phyloP scores from a whole-genome alignment of 2,329 filamentous ascomycete species.

The Aspergillus pseudoviridinutans region DNA sequence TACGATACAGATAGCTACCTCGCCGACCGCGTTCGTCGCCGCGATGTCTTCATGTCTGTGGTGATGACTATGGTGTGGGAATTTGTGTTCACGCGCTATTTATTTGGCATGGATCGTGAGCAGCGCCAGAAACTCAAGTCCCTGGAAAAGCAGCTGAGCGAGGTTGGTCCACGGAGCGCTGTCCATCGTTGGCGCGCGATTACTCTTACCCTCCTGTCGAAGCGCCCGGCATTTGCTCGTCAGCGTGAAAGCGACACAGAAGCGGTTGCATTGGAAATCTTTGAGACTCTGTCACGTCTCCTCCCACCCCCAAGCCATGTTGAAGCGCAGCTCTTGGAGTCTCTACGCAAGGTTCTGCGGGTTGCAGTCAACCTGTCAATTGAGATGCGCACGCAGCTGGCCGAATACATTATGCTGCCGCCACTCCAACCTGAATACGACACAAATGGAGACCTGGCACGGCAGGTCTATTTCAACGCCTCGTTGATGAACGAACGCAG shows the following conservation, averaged over 20 bases:
- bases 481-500: slow-evolving; percentile 91
- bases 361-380: slow-evolving; percentile 87
- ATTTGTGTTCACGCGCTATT: slow-evolving; percentile 94
- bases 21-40: slow-evolving; percentile 77
- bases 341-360: slow-evolving; percentile 80
- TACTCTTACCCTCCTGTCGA: slow-evolving; percentile 82
- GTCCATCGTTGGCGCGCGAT: slow-evolving; percentile 97
- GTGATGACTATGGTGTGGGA: slow-evolving; percentile 99
- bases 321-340: slow-evolving; percentile 74
- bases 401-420: slow-evolving; percentile 98
- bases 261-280: slow-evolving; percentile 89
- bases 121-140: slow-evolving; percentile 96
- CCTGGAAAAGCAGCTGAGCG: slow-evolving; percentile 83
- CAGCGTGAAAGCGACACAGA: slow-evolving; percentile 89
- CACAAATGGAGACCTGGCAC: slow-evolving; percentile 80
- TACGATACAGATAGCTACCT: slow-evolving; percentile 88
- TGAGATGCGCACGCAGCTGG: slow-evolving; percentile 94
- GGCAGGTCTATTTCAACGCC: slow-evolving; percentile 87
- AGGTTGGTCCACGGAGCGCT: slow-evolving; percentile 82
- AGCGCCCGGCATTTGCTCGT: slow-evolving; percentile 70
- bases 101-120: slow-evolving; percentile 97
- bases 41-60: slow-evolving; percentile 97
- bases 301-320: slow-evolving; percentile 81
- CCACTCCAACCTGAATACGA: slow-evolving; percentile 94
- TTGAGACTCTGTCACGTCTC: slow-evolving; percentile 76